Base-by-base conservation (phyloP, 208 protist species). In the Zelonia costaricensis region DNA sequence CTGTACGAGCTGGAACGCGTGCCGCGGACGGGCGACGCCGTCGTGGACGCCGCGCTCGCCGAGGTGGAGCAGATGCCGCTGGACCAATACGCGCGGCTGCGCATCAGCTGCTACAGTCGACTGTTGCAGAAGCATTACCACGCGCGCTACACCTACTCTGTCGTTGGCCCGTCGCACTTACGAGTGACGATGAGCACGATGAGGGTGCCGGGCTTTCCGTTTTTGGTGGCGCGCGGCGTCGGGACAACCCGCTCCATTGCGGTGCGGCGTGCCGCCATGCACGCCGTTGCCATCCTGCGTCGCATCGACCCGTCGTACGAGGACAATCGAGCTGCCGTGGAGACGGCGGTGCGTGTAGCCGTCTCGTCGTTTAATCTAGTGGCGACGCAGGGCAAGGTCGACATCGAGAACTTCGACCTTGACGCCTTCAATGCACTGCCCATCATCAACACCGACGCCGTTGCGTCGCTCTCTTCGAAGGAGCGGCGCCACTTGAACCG, bases 261-360 rank as follows among this genome's bases (percentile, higher is more conserved):
- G 4, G 68, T 88, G 56, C 65, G 74, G 22, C 82, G 83, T 2
- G 92, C 88, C 12, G 79, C 92, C 0, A 87, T 91, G 82, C 92
- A 97, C 62, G 79, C 75, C 5, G 44, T 94, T 6, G 76, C 80
- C n/a, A 39, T 97, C 13, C 67, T 95, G 33, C 52, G 59, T n/a
- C 72, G 80, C 38, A 59, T 96, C 39, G 88, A 96, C 42, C 78
- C 82, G 3, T 63, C 90, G 59, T 90, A 89, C 68, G 74, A 82
- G 22, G 62, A 65, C 53, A 53, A 18, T 46, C 43, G 51, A 51
- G 33, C 2, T 18, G 30, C 35, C 1, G 55, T 47, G 25, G 44
- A 45, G 25, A 13, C 3, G 15, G 27, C 18, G 1, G 4, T 62
- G n/a, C n/a, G n/a, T n/a, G n/a, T n/a, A n/a, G n/a, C n/a, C n/a